Evolutionary conservation across 2,329 filamentous ascomycete species (phyloP).

Genomic region (Calonectria pteridis): DNA sequence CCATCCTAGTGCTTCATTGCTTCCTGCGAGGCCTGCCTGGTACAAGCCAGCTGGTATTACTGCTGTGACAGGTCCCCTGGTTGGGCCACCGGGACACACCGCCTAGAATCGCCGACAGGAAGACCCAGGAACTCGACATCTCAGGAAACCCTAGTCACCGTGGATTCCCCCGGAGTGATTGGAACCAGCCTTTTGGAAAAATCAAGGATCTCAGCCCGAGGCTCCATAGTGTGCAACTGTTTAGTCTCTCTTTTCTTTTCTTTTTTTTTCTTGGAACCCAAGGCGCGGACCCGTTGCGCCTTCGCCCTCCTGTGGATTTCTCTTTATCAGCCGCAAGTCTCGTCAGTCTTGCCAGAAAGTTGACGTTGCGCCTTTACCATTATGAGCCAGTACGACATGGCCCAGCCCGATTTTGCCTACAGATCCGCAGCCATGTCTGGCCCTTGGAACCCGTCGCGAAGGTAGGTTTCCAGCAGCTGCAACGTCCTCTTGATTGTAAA

Average conservation of each 20-base stretch:
- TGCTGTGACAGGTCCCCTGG: conserved; percentile 44
- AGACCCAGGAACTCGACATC: conserved; percentile 44
- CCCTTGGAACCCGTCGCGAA: conserved; percentile 65
- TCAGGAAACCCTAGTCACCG: conserved; percentile 46
- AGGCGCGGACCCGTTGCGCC: conserved; percentile 41
- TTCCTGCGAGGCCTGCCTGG: conserved; percentile 36
- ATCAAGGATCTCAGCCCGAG: conserved; percentile 48
- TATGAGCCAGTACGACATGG: conserved; percentile 58
- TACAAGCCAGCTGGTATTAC: conserved; percentile 41
- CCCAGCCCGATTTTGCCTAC: conserved; percentile 62
- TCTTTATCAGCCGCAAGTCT: conserved; percentile 48
- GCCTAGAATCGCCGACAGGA: conserved; percentile 44
- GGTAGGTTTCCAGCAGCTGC: conserved; percentile 56
- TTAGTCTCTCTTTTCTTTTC: conserved; percentile 39
- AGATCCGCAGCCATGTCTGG: conserved; percentile 59
- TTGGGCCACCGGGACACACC: conserved; percentile 45
- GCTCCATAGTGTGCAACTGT: conserved; percentile 45
- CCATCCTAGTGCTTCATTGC: conserved; percentile 46
- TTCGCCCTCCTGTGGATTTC: conserved; percentile 43
- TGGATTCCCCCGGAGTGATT: conserved; percentile 44
- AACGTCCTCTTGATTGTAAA: conserved; percentile 18
- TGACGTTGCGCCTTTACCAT: conserved; percentile 43
- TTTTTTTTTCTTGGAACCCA: conserved; percentile 43
- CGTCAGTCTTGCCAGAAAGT: conserved; percentile 38
- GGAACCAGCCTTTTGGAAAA: conserved; percentile 44